Evolutionary conservation across 176 grass and related monocot genomes (phyloP).

Genomic region (Pontederia crassipes): DNA sequence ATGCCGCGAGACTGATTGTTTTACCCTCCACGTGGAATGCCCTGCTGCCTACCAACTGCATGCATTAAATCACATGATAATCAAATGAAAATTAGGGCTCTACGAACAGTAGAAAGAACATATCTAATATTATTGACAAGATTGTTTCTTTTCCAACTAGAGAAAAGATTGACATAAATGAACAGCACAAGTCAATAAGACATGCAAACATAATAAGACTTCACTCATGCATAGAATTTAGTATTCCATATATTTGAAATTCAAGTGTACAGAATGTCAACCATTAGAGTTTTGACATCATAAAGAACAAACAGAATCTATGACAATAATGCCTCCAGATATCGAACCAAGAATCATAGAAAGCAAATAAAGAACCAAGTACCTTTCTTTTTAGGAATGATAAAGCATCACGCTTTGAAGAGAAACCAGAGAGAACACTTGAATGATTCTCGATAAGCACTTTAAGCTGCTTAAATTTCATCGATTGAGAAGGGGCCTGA

Average conservation of each 20-base stretch:
- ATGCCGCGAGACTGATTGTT: constrained; percentile 33
- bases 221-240: too few relatives aligned
- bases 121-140: background rate
- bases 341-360: background rate
- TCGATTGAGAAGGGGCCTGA: constrained; percentile 58
- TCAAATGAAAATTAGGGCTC: background rate
- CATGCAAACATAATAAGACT: too few relatives aligned
- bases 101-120: background rate
- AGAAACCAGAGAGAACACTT: constrained; percentile 45
- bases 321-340: background rate
- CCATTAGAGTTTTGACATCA: background rate
- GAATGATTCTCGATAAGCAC: constrained; percentile 56
- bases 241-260: too few relatives aligned
- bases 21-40: constrained; percentile 71
- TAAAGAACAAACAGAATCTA: background rate
- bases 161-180: too few relatives aligned
- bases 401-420: constrained; percentile 69
- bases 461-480: constrained; percentile 92
- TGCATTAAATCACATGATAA: constrained; percentile 1
- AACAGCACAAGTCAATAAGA: too few relatives aligned
- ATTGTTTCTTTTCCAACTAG: background rate
- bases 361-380: background rate
- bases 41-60: constrained; percentile 70
- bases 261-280: too few relatives aligned
- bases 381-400: constrained; percentile 83